A percentile compares a stretch with the other conserved stretches of the same genome.
Conservation (phyloP, 768 basidiomycete species). For the Paxillus ammoniavirescens region DNA sequence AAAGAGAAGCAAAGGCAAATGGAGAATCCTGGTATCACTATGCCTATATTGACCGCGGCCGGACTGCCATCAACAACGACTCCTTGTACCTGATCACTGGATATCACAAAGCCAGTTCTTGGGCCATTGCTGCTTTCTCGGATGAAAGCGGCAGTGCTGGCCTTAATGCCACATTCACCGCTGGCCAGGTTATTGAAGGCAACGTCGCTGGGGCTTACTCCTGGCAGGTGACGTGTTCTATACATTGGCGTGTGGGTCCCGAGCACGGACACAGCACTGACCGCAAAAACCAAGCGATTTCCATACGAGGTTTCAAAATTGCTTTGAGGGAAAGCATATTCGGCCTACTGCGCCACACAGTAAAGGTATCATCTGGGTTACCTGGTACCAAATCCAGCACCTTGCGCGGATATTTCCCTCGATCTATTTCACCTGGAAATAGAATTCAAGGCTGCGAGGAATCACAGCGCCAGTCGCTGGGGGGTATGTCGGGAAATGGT, state of each 20-base stretch:
- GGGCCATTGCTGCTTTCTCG: constrained; percentile 21
- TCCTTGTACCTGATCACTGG: constrained; percentile 30
- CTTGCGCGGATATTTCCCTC: too few species aligned
- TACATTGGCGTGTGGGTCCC: neutral
- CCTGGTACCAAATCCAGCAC: too few species aligned
- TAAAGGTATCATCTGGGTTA: neutral
- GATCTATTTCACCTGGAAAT: too few species aligned
- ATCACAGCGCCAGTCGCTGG: too few species aligned
- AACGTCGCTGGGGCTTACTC: neutral
- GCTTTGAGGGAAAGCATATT: neutral
- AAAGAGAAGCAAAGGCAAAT: constrained; percentile 13
- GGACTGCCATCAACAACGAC: neutral
- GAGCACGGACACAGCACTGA: neutral
- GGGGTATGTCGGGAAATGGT: too few species aligned
- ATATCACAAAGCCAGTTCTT: constrained; percentile 23
- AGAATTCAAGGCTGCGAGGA: too few species aligned
- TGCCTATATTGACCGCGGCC: constrained; percentile 4
- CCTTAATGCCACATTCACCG: neutral
- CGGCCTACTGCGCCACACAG: neutral
- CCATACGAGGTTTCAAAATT: neutral
- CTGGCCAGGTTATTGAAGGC: neutral
- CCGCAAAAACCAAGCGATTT: neutral
- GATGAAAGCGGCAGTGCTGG: neutral
- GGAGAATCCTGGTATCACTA: constrained; percentile 25
- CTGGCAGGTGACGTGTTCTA: neutral